Percentiles rank a stretch among this genome's conserved stretches.
Conservation (phyloP, 108 stramenopile species). For the Nannochloropsis oceanica region DNA sequence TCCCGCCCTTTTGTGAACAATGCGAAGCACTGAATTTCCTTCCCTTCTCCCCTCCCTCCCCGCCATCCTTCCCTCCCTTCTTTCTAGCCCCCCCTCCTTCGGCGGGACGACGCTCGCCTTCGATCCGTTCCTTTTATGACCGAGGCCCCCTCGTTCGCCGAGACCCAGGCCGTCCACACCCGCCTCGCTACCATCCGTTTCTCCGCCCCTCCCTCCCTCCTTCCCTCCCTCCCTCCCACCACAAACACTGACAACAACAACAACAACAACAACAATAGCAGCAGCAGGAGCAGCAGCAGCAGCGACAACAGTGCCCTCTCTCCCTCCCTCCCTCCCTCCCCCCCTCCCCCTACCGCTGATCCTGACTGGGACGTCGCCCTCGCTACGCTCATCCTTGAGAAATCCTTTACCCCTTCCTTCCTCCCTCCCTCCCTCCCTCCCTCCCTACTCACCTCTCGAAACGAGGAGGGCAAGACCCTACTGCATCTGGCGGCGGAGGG, state of each 20-base stretch:
- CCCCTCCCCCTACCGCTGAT: background rate
- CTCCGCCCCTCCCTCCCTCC: background rate
- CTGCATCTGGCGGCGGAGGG: constrained; percentile 29
- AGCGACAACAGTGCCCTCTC: background rate
- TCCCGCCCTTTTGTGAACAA: no score
- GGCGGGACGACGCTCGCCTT: constrained; percentile 23
- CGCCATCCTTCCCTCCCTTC: background rate
- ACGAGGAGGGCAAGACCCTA: constrained; percentile 15
- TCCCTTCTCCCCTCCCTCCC: background rate
- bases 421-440: background rate
- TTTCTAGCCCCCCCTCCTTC: constrained; percentile 17
- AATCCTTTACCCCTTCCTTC: background rate
- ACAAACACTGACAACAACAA: background rate
- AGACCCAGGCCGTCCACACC: constrained; percentile 8
- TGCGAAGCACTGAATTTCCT: no score
- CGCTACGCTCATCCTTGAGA: background rate
- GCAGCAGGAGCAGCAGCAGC: background rate
- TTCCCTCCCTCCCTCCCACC: background rate
- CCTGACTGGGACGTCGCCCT: background rate
- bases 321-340: background rate
- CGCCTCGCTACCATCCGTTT: constrained; percentile 13
- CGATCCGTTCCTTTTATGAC: constrained; percentile 27
- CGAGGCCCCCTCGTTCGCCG: constrained; percentile 32
- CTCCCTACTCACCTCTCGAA: background rate
- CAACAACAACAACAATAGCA: no score